Percentiles rank a stretch among this genome's conserved stretches.
These are phyloP conservation scores for Paralagenidium karlingii DNA, from an alignment of 352 stramenopile species.

Conservation along the genomic window DNA sequence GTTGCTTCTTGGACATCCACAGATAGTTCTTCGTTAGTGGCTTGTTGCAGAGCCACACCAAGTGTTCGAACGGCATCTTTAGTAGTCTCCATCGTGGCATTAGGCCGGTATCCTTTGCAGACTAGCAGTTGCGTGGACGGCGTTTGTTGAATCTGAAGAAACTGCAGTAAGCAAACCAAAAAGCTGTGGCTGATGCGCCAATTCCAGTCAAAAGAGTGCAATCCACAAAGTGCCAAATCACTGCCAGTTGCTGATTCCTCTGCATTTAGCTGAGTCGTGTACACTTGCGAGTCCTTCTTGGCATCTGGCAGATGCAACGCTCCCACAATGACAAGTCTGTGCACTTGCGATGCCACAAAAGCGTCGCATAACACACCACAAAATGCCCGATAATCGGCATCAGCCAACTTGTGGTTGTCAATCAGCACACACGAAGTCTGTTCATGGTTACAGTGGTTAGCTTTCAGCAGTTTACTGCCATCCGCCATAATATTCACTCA, in stretches of 20 bases:
- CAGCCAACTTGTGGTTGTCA: conserved; percentile 11
- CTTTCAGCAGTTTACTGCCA: not conserved
- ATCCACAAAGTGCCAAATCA: not conserved
- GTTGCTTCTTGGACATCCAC: not conserved
- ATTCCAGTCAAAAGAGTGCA: conserved; percentile 12
- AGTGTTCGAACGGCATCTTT: no score
- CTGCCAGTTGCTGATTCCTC: not conserved
- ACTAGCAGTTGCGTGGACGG: conserved; percentile 34
- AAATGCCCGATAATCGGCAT: conserved; percentile 20
- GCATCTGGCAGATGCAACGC: conserved; percentile 48
- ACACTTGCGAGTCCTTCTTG: conserved; percentile 24
- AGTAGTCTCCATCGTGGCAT: conserved; percentile 30
- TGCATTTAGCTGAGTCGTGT: conserved; percentile 22
- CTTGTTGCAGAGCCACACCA: no score
- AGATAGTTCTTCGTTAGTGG: conserved; percentile 23
- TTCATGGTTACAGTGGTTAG: not conserved
- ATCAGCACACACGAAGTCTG: conserved; percentile 18
- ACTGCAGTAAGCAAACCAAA: conserved; percentile 30
- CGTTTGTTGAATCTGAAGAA: conserved; percentile 34
- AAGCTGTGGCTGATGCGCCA: conserved; percentile 49
- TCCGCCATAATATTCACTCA: no score
- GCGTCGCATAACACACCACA: conserved; percentile 25
- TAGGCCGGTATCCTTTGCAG: conserved; percentile 52
- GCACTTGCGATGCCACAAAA: conserved; percentile 18
- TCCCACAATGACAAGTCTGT: conserved; percentile 26